Conservation (phyloP, 805 yeast genomes). For the Kluyveromyces dobzhanskii region DNA sequence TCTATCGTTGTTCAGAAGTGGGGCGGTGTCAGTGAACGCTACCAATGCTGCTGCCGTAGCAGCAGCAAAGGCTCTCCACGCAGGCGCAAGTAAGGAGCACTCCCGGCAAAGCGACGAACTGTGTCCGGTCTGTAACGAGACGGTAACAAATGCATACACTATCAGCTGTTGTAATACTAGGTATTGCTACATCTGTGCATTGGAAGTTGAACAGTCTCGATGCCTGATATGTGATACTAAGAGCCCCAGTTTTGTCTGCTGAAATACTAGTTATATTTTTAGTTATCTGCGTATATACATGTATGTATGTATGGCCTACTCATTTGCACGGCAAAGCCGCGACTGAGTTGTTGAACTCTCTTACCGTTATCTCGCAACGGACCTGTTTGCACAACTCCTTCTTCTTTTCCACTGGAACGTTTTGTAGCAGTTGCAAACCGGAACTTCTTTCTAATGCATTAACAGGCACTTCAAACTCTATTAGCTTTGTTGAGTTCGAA, state of each 20-base stretch:
- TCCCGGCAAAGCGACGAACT: background rate
- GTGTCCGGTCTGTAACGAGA: background rate
- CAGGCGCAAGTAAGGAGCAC: too few relatives aligned
- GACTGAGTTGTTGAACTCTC: constrained; percentile 54
- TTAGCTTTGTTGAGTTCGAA: constrained; percentile 60
- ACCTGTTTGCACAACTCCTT: constrained; percentile 73
- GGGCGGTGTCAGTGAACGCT: too few relatives aligned
- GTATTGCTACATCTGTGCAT: constrained; percentile 1
- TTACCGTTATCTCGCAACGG: constrained; percentile 67
- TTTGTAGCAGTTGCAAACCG: constrained; percentile 73
- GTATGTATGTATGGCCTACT: too few relatives aligned
- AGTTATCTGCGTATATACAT: background rate
- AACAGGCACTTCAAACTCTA: constrained; percentile 75
- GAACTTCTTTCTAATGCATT: constrained; percentile 83
- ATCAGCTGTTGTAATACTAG: background rate
- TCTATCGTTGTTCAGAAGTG: background rate
- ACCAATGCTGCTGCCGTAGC: too few relatives aligned
- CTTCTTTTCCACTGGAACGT: constrained; percentile 48
- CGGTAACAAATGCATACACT: background rate
- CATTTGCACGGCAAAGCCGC: constrained; percentile 3
- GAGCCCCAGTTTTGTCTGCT: background rate
- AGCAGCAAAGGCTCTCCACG: too few relatives aligned
- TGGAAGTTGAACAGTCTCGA: background rate
- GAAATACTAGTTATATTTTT: too few relatives aligned
- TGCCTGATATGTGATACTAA: background rate